Evolutionary conservation across 495 filamentous ascomycete genomes (phyloP).

Genomic region (Penicillium silybi): DNA sequence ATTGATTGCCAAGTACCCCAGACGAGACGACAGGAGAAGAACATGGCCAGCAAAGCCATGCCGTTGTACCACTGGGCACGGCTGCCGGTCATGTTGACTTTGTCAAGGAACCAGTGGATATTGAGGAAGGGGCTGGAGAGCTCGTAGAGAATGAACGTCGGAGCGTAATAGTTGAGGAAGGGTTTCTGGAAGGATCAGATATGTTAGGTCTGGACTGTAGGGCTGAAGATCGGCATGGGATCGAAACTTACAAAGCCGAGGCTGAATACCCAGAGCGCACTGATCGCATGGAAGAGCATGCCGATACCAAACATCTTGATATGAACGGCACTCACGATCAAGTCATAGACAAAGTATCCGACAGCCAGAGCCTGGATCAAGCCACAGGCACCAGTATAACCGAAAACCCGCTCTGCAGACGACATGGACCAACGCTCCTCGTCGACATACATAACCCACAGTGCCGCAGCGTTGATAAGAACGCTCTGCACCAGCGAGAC

Average conservation of each 20-base stretch:
- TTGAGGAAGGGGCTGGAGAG: slow-evolving; percentile 91
- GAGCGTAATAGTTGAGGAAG: slow-evolving; percentile 89
- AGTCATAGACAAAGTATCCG: slow-evolving; percentile 96
- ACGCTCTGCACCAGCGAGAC: slow-evolving; percentile 85
- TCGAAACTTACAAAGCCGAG: slow-evolving; percentile 83
- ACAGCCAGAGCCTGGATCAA: slow-evolving; percentile 79
- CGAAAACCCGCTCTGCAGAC: slow-evolving; percentile 76
- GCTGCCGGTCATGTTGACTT: slow-evolving; percentile 89
- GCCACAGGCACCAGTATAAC: slow-evolving; percentile 78
- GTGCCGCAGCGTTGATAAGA: slow-evolving; percentile 69
- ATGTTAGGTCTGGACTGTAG: not conserved
- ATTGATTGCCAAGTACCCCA: slow-evolving; percentile 86
- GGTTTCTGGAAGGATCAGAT: slow-evolving; percentile 57
- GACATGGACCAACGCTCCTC: slow-evolving; percentile 70
- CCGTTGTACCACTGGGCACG: slow-evolving; percentile 82
- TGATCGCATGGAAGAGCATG: slow-evolving; percentile 83
- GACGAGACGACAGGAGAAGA: slow-evolving; percentile 84
- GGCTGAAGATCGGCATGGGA: not conserved
- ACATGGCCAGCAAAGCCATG: slow-evolving; percentile 57
- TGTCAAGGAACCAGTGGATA: slow-evolving; percentile 99
- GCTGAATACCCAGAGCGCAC: slow-evolving; percentile 79
- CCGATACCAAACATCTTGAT: slow-evolving; percentile 81
- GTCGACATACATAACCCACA: slow-evolving; percentile 82
- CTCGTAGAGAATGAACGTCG: slow-evolving; percentile 95
- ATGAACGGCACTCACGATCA: slow-evolving; percentile 67